phyloP scores from a whole-genome alignment of 164 flowering plant genomes.

The Vitis vinifera region ASM3070453v1 NC_081805.1:3884001-3884500 shows the following conservation, averaged over 20 bases:
- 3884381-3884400: constrained; percentile 23
- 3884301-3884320: not conserved
- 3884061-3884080: too few relatives aligned
- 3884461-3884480: not conserved
- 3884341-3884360: not conserved
- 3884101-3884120: not conserved
- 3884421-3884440: constrained; percentile 23
- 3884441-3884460: not conserved
- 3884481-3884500: not conserved
- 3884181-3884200: constrained; percentile 25
- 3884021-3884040: too few relatives aligned
- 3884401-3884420: constrained; percentile 18
- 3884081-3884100: not conserved
- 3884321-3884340: not conserved
- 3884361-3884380: constrained; percentile 21
- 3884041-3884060: too few relatives aligned
- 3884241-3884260: constrained; percentile 6
- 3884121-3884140: not conserved
- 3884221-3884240: constrained; percentile 14
- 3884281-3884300: not conserved
- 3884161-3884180: constrained; percentile 10
- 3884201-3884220: constrained; percentile 28
- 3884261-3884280: not conserved
- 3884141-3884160: not conserved
- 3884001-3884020: too few relatives aligned